Evolutionary conservation across 768 basidiomycete species (phyloP).

Genomic region (Phanerodontia chrysosporium): DNA sequence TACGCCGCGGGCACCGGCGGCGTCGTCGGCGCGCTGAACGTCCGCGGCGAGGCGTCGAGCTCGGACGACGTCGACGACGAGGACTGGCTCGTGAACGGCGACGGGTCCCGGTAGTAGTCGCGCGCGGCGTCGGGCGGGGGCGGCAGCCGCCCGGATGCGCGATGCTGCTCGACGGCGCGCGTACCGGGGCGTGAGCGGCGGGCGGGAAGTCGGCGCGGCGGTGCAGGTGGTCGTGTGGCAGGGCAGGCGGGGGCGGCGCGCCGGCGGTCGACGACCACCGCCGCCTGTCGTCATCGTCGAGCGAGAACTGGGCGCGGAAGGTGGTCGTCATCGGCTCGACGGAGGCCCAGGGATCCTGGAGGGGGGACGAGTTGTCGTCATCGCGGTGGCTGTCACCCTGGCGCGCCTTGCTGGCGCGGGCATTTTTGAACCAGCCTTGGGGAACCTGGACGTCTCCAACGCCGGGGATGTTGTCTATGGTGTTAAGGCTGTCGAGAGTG

Average conservation of each 20-base stretch:
- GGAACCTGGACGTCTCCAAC: conserved; percentile 66
- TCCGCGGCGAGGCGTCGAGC: conserved; percentile 14
- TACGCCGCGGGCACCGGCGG: conserved; percentile 11
- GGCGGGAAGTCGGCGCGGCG: background rate
- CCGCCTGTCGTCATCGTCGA: conserved; percentile 3
- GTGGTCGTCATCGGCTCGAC: conserved; percentile 3
- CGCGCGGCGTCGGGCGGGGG: background rate
- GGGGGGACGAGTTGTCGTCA: conserved; percentile 19
- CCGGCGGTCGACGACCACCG: background rate
- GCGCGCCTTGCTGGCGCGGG: conserved; percentile 59
- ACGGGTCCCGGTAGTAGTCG: conserved; percentile 21
- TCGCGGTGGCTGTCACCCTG: conserved; percentile 18
- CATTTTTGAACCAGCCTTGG: conserved; percentile 76
- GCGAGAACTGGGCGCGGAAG: conserved; percentile 14
- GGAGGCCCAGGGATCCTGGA: conserved; percentile 20
- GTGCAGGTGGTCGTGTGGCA: background rate
- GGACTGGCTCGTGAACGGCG: conserved; percentile 21
- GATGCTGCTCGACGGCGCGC: background rate
- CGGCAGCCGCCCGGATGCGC: background rate
- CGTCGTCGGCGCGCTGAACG: conserved; percentile 7
- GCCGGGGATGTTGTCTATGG: conserved; percentile 65
- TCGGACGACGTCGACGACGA: conserved; percentile 21
- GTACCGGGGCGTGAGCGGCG: background rate
- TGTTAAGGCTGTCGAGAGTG: conserved; percentile 64
- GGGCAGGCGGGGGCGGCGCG: background rate